Evolutionary conservation across 768 basidiomycete species (phyloP).

Genomic region (Leccinum incarnatum): DNA sequence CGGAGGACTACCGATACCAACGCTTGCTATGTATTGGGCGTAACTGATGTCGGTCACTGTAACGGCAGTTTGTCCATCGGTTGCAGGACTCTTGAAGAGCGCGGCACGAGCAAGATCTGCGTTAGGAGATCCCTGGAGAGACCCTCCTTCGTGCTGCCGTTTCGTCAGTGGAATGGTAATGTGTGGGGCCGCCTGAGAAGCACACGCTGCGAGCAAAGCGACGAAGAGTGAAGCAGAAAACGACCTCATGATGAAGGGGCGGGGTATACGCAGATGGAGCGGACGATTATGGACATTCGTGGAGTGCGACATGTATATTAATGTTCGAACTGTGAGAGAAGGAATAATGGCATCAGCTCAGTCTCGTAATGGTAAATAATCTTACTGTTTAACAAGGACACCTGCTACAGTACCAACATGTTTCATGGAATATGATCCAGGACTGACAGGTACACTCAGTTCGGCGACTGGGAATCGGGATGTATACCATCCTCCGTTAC

Average conservation of each 20-base stretch:
- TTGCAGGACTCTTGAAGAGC: not conserved
- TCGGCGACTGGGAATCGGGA: not conserved
- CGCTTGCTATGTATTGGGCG: slow-evolving; percentile 17
- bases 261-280: not conserved
- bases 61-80: not conserved
- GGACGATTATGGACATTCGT: not conserved
- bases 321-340: not conserved
- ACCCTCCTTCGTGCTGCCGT: slow-evolving; percentile 6
- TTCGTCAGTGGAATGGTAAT: slow-evolving; percentile 12
- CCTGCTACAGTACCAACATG: not conserved
- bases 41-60: not conserved
- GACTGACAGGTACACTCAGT: not conserved
- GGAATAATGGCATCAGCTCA: not conserved
- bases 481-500: not conserved
- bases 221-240: slow-evolving; percentile 1
- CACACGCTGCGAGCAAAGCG: slow-evolving; percentile 6
- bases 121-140: slow-evolving; percentile 16
- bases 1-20: slow-evolving; percentile 27
- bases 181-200: not conserved
- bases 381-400: not conserved
- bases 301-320: not conserved
- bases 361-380: not conserved
- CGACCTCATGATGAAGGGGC: slow-evolving; percentile 12
- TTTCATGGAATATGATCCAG: not conserved
- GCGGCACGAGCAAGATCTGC: slow-evolving; percentile 17